Conservation (phyloP, 2,329 filamentous ascomycete genomes). For the Colletotrichum australisinense region DNA sequence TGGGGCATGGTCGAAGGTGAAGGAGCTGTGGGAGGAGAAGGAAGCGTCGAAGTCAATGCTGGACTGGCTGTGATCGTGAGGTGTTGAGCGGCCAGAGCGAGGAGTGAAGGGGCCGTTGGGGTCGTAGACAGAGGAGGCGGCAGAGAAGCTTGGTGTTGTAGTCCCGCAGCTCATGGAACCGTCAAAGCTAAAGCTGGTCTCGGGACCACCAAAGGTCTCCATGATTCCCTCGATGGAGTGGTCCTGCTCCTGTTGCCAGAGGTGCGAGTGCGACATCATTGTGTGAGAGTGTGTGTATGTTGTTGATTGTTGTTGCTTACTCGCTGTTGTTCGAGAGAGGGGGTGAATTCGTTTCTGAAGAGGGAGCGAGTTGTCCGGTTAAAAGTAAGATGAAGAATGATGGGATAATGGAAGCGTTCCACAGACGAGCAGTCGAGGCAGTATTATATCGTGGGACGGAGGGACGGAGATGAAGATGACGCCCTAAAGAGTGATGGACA, state of each 20-base stretch:
- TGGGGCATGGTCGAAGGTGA: conserved; percentile 36
- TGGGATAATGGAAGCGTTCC: conserved; percentile 37
- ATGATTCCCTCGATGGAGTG: conserved; percentile 34
- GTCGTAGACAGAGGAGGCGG: conserved; percentile 53
- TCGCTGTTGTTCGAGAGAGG: conserved; percentile 22
- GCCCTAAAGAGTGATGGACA: conserved; percentile 33
- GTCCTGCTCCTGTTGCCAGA: conserved; percentile 33
- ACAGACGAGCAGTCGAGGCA: conserved; percentile 48
- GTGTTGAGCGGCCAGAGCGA: conserved; percentile 56
- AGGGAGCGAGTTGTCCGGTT: conserved; percentile 32
- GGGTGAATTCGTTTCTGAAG: conserved; percentile 34
- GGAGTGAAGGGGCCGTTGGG: conserved; percentile 58
- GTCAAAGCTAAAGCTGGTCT: conserved; percentile 35
- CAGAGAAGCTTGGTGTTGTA: conserved; percentile 37
- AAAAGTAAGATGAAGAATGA: conserved; percentile 37
- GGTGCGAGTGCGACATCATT: conserved; percentile 33
- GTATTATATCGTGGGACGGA: conserved; percentile 57
- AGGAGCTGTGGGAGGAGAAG: conserved; percentile 42
- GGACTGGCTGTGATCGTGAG: conserved; percentile 45
- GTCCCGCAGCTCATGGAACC: conserved; percentile 32
- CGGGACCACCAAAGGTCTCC: conserved; percentile 31
- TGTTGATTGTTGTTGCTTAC: conserved; percentile 31
- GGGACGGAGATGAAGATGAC: conserved; percentile 44
- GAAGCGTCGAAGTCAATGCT: conserved; percentile 51
- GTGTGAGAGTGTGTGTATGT: conserved; percentile 4